These are phyloP conservation scores for Pichia gijzeniarum DNA, from an alignment of 805 yeast genomes.

Conservation along the genomic window DNA sequence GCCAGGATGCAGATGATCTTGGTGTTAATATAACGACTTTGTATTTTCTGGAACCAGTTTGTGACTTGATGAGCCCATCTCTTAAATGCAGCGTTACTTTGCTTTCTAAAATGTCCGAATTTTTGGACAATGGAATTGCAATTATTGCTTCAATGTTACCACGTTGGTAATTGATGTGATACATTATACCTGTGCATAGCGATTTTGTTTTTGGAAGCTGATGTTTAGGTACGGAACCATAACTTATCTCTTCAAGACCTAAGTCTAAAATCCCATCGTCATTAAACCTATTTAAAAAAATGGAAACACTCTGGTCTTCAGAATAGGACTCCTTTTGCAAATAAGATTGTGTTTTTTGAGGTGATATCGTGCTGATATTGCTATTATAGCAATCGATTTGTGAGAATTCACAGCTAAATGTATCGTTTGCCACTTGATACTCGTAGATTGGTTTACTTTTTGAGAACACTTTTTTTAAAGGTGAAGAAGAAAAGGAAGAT, in stretches of 20 bases:
- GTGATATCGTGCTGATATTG: background rate
- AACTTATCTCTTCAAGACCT: conserved; percentile 7
- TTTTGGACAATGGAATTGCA: background rate
- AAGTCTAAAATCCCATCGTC: conserved; percentile 5
- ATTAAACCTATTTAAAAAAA: background rate
- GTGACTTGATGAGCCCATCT: background rate
- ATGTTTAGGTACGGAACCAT: background rate
- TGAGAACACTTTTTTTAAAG: background rate
- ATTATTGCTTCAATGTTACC: conserved; percentile 2
- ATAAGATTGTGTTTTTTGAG: background rate
- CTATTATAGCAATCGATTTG: background rate
- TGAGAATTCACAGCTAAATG: conserved; percentile 4
- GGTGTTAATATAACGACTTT: conserved; percentile 9
- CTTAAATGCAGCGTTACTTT: background rate
- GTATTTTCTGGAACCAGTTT: background rate
- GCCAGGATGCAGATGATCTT: conserved; percentile 8
- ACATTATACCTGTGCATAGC: background rate
- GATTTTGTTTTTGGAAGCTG: background rate
- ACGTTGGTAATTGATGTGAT: background rate
- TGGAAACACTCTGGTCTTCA: conserved; percentile 1
- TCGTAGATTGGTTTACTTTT: background rate
- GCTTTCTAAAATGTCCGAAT: background rate
- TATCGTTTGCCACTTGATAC: background rate
- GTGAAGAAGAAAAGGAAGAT: conserved; percentile 4
- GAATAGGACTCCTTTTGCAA: background rate